These are phyloP conservation scores for Cantharellus cinnabarinus DNA, from an alignment of 768 basidiomycete genomes.

Conservation along the genomic window DNA sequence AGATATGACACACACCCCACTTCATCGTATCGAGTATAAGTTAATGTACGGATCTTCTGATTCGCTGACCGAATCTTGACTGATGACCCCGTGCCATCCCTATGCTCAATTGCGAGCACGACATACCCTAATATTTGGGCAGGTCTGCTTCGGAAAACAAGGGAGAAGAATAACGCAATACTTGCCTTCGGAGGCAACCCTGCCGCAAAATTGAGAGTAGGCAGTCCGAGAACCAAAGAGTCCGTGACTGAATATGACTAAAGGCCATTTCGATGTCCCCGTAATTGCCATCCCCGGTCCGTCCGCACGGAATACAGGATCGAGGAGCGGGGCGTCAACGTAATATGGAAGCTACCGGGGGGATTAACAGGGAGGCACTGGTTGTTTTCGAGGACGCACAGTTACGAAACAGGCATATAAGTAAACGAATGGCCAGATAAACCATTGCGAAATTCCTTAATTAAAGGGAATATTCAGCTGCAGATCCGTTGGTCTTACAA, in stretches of 20 bases:
- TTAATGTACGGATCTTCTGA: too few relatives aligned
- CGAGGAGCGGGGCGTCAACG: constrained; percentile 32
- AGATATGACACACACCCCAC: too few relatives aligned
- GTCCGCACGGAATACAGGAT: constrained; percentile 11
- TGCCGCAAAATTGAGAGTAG: constrained; percentile 46
- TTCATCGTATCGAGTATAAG: too few relatives aligned
- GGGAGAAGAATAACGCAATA: too few relatives aligned
- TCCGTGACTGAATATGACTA: constrained; percentile 74
- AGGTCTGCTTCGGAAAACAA: too few relatives aligned
- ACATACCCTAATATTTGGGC: constrained; percentile 16
- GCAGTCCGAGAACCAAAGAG: constrained; percentile 51
- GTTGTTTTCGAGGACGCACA: constrained; percentile 13
- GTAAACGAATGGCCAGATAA: constrained; percentile 29
- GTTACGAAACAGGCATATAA: constrained; percentile 30
- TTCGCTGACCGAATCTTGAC: too few relatives aligned
- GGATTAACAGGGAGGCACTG: not conserved
- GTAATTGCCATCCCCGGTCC: too few relatives aligned
- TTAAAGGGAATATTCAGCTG: not conserved
- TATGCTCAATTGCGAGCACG: constrained; percentile 27
- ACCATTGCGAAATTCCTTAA: constrained; percentile 2
- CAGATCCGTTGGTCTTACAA: not conserved
- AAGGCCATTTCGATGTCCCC: constrained; percentile 32
- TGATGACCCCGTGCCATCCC: constrained; percentile 26
- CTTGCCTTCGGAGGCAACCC: constrained; percentile 48
- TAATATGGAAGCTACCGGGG: constrained; percentile 33